Evolutionary conservation across 139 green algal genomes (phyloP).

Genomic region (Coelastrella sp.): DNA sequence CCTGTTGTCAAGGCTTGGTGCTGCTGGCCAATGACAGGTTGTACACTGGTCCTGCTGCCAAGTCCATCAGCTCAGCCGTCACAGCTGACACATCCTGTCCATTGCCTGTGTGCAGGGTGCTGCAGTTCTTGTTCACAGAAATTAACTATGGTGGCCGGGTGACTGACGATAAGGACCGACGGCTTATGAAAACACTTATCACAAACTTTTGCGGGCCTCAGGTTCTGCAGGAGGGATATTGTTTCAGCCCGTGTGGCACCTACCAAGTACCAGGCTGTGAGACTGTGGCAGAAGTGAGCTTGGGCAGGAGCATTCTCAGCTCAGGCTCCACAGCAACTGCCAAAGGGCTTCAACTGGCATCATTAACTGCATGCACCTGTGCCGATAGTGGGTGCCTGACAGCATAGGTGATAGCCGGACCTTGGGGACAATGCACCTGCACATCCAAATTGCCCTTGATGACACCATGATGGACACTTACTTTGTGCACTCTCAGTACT

Average conservation of each 20-base stretch:
- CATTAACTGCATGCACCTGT: too few species aligned
- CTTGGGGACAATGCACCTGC: too few species aligned
- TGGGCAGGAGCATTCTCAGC: background rate
- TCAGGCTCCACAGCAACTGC: too few species aligned
- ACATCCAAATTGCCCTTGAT: too few species aligned
- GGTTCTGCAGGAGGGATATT: conserved; percentile 47
- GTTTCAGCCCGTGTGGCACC: conserved; percentile 58
- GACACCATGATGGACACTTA: too few species aligned
- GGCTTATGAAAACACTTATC: conserved; percentile 81
- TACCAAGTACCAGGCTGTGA: conserved; percentile 56
- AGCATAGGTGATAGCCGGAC: too few species aligned
- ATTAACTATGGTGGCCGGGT: conserved; percentile 87
- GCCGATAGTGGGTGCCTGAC: too few species aligned
- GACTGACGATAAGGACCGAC: conserved; percentile 84
- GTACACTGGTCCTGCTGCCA: too few species aligned
- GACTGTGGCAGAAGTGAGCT: conserved; percentile 47
- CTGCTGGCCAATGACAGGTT: too few species aligned
- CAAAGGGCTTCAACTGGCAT: too few species aligned
- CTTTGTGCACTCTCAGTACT: too few species aligned
- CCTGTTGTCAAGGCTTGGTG: too few species aligned
- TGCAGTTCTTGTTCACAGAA: conserved; percentile 83
- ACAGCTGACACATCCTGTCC: background rate
- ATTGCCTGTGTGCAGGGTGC: conserved; percentile 45
- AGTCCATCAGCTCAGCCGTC: background rate
- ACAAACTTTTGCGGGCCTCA: conserved; percentile 69